These are phyloP conservation scores for Hyphodiscus hymeniophilus DNA, from an alignment of 495 filamentous ascomycete species.

Conservation along the genomic window DNA sequence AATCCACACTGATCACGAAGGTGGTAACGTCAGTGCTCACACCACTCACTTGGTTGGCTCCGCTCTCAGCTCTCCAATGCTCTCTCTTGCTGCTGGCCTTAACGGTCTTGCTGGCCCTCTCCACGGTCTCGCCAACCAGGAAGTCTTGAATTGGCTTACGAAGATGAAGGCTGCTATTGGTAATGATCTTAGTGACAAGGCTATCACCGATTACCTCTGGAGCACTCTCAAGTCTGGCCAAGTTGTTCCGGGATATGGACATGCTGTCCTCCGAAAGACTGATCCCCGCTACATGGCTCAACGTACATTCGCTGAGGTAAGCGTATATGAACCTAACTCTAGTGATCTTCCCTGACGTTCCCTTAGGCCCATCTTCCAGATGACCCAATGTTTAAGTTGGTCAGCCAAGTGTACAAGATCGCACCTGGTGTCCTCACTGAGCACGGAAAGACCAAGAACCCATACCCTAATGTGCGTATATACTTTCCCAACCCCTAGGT, in stretches of 20 bases:
- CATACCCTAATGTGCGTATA: conserved; percentile 63
- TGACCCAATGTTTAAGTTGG: conserved; percentile 98
- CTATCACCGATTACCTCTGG: conserved; percentile 98
- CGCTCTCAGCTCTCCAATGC: conserved; percentile 93
- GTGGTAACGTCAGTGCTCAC: conserved; percentile 96
- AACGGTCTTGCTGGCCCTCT: conserved; percentile 97
- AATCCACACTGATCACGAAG: conserved; percentile 99
- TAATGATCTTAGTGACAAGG: conserved; percentile 87
- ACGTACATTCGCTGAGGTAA: conserved; percentile 84
- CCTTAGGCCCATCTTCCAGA: conserved; percentile 34
- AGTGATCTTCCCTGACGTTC: neutral
- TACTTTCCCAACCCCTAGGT: too few species aligned
- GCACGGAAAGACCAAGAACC: conserved; percentile 99
- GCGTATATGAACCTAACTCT: neutral
- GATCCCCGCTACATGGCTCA: conserved; percentile 97
- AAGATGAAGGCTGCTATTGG: conserved; percentile 97
- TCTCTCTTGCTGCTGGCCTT: conserved; percentile 90
- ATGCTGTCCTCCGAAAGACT: conserved; percentile 98
- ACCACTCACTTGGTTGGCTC: conserved; percentile 96
- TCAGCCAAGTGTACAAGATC: conserved; percentile 99
- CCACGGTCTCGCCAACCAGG: conserved; percentile 98
- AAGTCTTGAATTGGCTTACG: conserved; percentile 96
- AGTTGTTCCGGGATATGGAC: conserved; percentile 96
- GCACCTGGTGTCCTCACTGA: conserved; percentile 94
- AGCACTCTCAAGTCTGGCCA: conserved; percentile 88